These are phyloP conservation scores for Dendrocalamus latiflorus DNA, from an alignment of 202 grass and related monocot genomes.

Conservation along the genomic window DNA sequence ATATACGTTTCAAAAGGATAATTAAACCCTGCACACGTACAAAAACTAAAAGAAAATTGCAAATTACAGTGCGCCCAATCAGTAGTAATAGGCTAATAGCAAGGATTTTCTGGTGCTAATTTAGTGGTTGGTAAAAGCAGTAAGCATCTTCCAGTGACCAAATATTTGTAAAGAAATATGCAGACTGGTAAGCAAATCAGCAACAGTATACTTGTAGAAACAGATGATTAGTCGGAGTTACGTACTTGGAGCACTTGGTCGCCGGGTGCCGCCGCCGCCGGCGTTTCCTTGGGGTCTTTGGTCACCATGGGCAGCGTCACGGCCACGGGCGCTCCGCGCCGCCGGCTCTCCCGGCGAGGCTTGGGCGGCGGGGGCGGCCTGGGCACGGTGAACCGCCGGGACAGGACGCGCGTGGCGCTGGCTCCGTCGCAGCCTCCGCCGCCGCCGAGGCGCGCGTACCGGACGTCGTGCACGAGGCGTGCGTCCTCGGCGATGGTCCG, in stretches of 20 bases:
- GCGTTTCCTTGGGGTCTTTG: conserved; percentile 43
- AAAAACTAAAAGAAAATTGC: not conserved
- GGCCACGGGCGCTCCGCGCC: conserved; percentile 9
- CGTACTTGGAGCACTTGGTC: conserved; percentile 69
- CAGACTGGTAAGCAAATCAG: not conserved
- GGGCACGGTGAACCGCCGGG: not conserved
- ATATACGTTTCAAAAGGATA: not conserved
- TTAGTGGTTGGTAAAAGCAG: not conserved
- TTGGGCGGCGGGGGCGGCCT: not conserved
- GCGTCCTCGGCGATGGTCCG: conserved; percentile 44
- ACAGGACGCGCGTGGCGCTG: not conserved
- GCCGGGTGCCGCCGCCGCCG: not conserved
- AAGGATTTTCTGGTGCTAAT: too few relatives aligned
- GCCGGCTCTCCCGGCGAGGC: too few relatives aligned
- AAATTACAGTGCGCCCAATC: not conserved
- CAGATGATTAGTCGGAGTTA: not conserved
- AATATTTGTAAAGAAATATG: not conserved
- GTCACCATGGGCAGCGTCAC: conserved; percentile 94
- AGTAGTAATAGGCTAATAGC: not conserved
- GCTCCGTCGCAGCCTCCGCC: not conserved
- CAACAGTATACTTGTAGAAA: not conserved
- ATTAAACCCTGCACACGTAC: not conserved
- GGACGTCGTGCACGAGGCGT: conserved; percentile 40
- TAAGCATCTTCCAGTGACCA: not conserved
- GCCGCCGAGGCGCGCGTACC: conserved; percentile 60